Evolutionary conservation across 306 rosid species (phyloP).

Genomic region (Arachis hypogaea): DNA sequence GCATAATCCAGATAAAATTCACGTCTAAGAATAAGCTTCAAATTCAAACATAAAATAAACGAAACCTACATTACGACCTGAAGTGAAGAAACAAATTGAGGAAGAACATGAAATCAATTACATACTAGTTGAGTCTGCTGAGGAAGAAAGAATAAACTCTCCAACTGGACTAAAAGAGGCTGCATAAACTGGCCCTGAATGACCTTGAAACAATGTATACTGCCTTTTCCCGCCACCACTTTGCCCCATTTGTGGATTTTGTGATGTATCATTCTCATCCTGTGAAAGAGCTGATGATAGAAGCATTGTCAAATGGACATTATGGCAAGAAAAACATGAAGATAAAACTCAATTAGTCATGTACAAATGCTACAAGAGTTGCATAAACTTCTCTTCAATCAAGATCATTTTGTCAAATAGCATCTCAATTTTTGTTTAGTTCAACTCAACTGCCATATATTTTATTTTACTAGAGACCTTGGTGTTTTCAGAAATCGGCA

Average conservation of each 20-base stretch:
- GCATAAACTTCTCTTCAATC: constrained; percentile 26
- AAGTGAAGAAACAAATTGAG: constrained; percentile 30
- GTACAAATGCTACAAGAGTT: constrained; percentile 18
- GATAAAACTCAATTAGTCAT: constrained; percentile 7
- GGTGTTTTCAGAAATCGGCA: background rate
- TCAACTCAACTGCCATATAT: constrained; percentile 10
- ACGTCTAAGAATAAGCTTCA: constrained; percentile 7
- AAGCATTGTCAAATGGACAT: constrained; percentile 31
- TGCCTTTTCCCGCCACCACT: constrained; percentile 66
- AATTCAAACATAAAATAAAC: constrained; percentile 26
- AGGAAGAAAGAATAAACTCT: constrained; percentile 87
- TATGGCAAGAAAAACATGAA: constrained; percentile 21
- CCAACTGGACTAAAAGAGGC: constrained; percentile 89
- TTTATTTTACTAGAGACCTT: background rate
- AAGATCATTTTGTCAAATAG: background rate
- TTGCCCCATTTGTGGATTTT: constrained; percentile 61
- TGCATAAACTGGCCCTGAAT: constrained; percentile 93
- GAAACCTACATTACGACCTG: background rate
- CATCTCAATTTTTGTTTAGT: constrained; percentile 14
- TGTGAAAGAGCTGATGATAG: constrained; percentile 71
- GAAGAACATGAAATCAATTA: constrained; percentile 27
- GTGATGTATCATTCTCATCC: constrained; percentile 68
- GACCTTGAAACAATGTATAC: constrained; percentile 91
- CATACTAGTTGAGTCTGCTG: constrained; percentile 91
- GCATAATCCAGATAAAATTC: constrained; percentile 44